phyloP scores from a whole-genome alignment of 2,329 filamentous ascomycete species.

The Cercospora zeae-maydis region DNA sequence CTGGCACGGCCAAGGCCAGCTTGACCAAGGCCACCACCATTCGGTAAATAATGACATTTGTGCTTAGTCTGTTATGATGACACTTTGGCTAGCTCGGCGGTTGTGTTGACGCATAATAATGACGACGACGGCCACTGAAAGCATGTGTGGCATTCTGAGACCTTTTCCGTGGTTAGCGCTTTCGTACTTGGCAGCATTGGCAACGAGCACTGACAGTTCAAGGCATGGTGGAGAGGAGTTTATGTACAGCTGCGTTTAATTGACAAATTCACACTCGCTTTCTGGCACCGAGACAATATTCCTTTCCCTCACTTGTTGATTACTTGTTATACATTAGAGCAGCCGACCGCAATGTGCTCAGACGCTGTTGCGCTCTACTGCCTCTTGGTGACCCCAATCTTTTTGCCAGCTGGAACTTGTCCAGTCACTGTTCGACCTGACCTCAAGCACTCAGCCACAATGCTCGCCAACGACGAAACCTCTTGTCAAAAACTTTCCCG shows the following conservation, averaged over 20 bases:
- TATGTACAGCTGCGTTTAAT: constrained; percentile 2
- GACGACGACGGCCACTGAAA: constrained; percentile 4
- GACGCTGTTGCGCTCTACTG: no score
- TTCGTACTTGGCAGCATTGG: not conserved
- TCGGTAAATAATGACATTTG: constrained; percentile 21
- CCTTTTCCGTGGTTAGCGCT: not conserved
- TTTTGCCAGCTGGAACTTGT: not conserved
- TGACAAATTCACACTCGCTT: constrained; percentile 12
- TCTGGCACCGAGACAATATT: not conserved
- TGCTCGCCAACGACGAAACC: not conserved
- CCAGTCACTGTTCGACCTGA: not conserved
- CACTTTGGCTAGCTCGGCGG: not conserved
- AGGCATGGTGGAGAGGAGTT: not conserved
- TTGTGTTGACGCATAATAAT: not conserved
- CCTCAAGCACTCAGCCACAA: not conserved
- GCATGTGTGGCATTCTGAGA: not conserved
- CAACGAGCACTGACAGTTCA: not conserved
- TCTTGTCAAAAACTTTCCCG: not conserved
- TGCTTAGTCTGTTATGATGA: not conserved
- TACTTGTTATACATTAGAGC: not conserved
- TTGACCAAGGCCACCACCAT: constrained; percentile 90
- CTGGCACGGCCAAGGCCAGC: constrained; percentile 70
- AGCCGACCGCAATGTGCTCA: no score
- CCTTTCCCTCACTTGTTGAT: not conserved
- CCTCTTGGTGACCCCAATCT: no score